phyloP scores from a whole-genome alignment of 441 rosid species.

The Flueggea neowawraea region DNA sequence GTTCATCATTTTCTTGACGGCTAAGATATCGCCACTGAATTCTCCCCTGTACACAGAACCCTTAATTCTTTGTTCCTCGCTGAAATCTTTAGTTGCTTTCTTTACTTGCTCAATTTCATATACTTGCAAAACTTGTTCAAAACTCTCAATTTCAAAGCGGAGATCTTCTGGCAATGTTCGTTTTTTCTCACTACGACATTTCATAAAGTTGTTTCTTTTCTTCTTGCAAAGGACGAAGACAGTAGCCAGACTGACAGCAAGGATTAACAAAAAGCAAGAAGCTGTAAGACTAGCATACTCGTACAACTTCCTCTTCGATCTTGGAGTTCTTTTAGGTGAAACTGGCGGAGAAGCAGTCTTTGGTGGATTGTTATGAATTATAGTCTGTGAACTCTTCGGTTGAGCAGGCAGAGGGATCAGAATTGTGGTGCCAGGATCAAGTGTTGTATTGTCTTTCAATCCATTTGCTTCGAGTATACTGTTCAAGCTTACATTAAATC shows the following conservation, averaged over 20 bases:
- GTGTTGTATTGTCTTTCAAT: constrained; percentile 17
- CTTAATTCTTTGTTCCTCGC: constrained; percentile 28
- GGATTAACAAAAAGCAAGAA: constrained; percentile 25
- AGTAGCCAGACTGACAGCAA: constrained; percentile 12
- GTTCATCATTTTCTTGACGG: constrained; percentile 27
- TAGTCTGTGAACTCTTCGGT: constrained; percentile 33
- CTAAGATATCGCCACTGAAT: constrained; percentile 31
- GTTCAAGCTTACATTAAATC: constrained; percentile 27
- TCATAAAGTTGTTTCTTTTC: constrained; percentile 10
- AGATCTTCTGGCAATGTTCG: constrained; percentile 24
- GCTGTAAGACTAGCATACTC: constrained; percentile 25
- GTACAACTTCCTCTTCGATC: constrained; percentile 15
- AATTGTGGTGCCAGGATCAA: constrained; percentile 39
- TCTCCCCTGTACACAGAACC: constrained; percentile 37
- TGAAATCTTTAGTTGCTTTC: constrained; percentile 37
- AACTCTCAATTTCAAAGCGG: constrained; percentile 35
- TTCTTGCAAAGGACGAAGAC: constrained; percentile 13
- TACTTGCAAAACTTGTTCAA: constrained; percentile 37
- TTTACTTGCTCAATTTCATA: constrained; percentile 28
- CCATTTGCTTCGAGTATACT: constrained; percentile 35
- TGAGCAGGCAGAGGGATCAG: constrained; percentile 28
- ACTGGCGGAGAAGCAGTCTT: constrained; percentile 4
- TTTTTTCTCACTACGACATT: background rate
- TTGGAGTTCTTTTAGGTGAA: constrained; percentile 1
- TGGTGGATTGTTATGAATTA: constrained; percentile 16